Evolutionary conservation across 805 yeast species (phyloP), one percentile per base, ranked within the genome.

Genomic region (Candida endomychidarum): DNA sequence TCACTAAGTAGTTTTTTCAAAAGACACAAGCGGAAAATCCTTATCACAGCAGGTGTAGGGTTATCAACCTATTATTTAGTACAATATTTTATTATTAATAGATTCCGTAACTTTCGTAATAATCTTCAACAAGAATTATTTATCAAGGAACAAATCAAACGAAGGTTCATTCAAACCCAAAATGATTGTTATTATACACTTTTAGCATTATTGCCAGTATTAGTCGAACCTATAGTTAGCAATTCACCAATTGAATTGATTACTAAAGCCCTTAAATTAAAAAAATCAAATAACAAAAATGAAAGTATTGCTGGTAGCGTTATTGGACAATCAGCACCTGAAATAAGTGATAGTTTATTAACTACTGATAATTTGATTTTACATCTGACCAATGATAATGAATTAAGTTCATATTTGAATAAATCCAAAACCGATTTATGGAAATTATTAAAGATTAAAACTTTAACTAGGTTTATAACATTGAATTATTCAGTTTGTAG

Each of bases 81-180:
- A 22, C 54, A 69, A 42, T 67, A 69, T 38, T 63, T 68, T 47
- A 58, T 69, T 19, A 53, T 69, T 44, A 59, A 59, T 47, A 61
- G 61, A 42, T 56, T 70, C 40, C 57, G 67, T 38, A 56, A 63
- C 50, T 66, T 67, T 51, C 73, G 68, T 46, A 60, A 63, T 40
- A 52, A 67, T 3, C 54, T 70, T 46, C 57, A 50, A 38, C 71
- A 69, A 46, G 75, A 70, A 42, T 56, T 66, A 37, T 58, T 62
- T 36, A 65, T 67, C 40, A 67, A 68, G 51, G 70, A 67, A 45
- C 75, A 70, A 44, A 83, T 90, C 43, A 82, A 82, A 50, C 74
- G 93, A 50, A 68, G 97, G 42, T 91, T 89, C 53, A 80, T 84
- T 37, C 96, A 89, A 66, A 91, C 96, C 8, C 97, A 90, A 55